Percentiles rank a stretch among this genome's conserved stretches.
Conservation (phyloP, 345 rosid genomes). For the Angophora floribunda region DNA sequence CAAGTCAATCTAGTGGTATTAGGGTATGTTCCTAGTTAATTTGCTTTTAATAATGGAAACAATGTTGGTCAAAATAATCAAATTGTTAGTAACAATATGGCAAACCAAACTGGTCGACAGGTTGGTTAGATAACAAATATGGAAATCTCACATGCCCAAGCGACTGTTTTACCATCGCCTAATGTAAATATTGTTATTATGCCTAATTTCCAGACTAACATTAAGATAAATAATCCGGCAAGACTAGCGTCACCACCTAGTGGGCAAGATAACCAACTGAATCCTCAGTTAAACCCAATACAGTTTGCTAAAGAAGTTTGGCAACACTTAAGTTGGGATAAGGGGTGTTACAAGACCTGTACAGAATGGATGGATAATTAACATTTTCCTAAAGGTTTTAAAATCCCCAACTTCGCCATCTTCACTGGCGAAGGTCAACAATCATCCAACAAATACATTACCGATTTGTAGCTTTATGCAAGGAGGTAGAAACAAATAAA, state of each 20-base stretch:
- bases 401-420: not conserved
- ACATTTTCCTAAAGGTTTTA: not conserved
- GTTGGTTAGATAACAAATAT: not conserved
- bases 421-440: not conserved
- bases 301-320: not conserved
- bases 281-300: not conserved
- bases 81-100: not conserved
- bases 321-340: not conserved
- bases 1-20: not conserved
- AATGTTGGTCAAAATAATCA: not conserved
- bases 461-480: not conserved
- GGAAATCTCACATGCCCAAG: not conserved
- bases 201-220: not conserved
- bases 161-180: not conserved
- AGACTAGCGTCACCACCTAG: not conserved
- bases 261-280: not conserved
- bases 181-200: not conserved
- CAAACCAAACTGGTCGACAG: not conserved
- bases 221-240: not conserved
- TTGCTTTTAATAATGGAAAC: not conserved
- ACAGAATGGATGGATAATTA: not conserved
- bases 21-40: not conserved
- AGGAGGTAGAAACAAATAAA: not conserved
- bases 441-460: not conserved
- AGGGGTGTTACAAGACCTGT: not conserved